These are phyloP conservation scores for Pleurotus eryngii DNA, from an alignment of 768 basidiomycete genomes.

Conservation along the genomic window DNA sequence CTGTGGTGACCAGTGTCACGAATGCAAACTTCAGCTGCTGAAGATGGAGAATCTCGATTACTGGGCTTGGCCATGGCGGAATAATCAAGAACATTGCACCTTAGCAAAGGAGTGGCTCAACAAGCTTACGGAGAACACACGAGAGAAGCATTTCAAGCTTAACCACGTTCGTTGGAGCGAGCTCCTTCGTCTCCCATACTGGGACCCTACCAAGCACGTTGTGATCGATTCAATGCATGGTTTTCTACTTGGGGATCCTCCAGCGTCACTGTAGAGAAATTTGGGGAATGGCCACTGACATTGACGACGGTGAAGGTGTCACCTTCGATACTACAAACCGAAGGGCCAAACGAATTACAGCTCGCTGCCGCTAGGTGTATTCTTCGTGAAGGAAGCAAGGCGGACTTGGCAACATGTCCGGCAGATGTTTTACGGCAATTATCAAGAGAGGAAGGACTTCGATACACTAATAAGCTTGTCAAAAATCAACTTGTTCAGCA, in stretches of 20 bases:
- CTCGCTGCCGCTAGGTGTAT: no score
- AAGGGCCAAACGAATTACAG: not conserved
- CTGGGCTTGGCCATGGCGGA: no score
- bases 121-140: constrained; percentile 9
- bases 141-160: constrained; percentile 10
- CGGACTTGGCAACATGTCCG: no score
- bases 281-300: constrained; percentile 12
- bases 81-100: no score
- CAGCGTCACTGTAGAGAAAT: constrained; percentile 22
- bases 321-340: not conserved
- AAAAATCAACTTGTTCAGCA: no score
- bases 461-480: no score
- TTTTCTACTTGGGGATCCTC: constrained; percentile 25
- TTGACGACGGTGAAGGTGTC: constrained; percentile 3
- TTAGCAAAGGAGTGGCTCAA: not conserved
- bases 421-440: no score
- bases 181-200: constrained; percentile 30
- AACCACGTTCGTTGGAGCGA: constrained; percentile 25
- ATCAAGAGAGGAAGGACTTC: no score
- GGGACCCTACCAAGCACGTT: constrained; percentile 22
- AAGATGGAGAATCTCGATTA: no score
- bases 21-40: no score
- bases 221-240: constrained; percentile 36
- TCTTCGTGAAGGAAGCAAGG: no score
- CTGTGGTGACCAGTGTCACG: no score